Evolutionary conservation across 2,329 filamentous ascomycete genomes (phyloP).

Genomic region (Verticillium nonalfalfae): DNA sequence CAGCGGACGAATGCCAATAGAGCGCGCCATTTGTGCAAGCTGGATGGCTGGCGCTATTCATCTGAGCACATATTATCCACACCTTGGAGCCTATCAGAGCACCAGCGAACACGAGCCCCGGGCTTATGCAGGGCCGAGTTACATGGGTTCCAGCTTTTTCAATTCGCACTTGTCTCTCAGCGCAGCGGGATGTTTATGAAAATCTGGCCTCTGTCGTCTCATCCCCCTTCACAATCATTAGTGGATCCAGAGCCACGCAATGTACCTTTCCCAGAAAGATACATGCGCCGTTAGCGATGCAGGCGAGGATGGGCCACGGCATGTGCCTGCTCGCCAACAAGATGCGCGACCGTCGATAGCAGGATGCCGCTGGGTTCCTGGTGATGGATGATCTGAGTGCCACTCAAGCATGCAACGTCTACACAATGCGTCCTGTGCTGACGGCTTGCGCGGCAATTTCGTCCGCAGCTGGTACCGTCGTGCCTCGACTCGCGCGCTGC

Average conservation of each 20-base stretch:
- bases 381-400: background rate
- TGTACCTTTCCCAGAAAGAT: constrained; percentile 27
- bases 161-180: constrained; percentile 3
- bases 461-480: background rate
- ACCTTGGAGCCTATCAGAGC: constrained; percentile 7
- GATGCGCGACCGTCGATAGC: background rate
- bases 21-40: constrained; percentile 11
- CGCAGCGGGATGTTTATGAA: background rate
- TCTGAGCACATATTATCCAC: constrained; percentile 7
- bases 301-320: background rate
- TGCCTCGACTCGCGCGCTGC: background rate
- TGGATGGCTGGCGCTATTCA: constrained; percentile 9
- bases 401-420: background rate
- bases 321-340: background rate
- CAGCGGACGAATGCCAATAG: constrained; percentile 10
- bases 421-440: background rate
- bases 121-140: constrained; percentile 11
- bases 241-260: background rate
- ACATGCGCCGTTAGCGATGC: constrained; percentile 16
- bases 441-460: background rate
- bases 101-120: constrained; percentile 4
- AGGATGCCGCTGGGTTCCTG: background rate
- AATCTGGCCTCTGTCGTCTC: constrained; percentile 7
- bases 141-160: constrained; percentile 4
- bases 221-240: background rate